Conservation (phyloP, 768 basidiomycete species). For the Boletales sp. region DNA sequence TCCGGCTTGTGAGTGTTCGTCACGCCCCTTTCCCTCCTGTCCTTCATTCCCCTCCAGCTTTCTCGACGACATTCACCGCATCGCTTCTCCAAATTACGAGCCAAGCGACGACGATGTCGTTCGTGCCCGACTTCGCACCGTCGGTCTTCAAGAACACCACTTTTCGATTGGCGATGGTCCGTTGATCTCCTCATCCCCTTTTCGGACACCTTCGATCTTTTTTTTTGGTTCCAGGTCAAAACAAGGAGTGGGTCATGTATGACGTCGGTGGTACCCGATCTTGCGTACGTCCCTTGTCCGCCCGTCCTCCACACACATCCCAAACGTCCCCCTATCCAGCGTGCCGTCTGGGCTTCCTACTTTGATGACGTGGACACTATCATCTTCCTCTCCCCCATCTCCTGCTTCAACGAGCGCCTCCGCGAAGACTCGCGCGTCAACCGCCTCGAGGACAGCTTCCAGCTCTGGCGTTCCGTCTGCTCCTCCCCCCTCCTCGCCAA, state of each 20-base stretch:
- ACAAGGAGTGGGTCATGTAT: constrained; percentile 75
- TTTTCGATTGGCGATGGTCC: constrained; percentile 63
- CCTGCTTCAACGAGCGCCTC: constrained; percentile 77
- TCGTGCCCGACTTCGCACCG: constrained; percentile 71
- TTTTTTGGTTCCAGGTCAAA: constrained; percentile 40
- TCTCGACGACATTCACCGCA: constrained; percentile 63
- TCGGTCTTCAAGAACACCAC: constrained; percentile 74
- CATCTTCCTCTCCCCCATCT: constrained; percentile 73
- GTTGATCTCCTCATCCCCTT: neutral
- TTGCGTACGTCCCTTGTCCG: constrained; percentile 38
- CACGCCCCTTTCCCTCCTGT: constrained; percentile 5
- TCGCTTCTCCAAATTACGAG: constrained; percentile 58
- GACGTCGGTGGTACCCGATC: constrained; percentile 79
- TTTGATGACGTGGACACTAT: constrained; percentile 83
- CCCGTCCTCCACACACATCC: constrained; percentile 1
- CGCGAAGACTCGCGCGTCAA: constrained; percentile 69
- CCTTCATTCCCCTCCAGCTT: constrained; percentile 39
- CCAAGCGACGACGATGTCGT: constrained; percentile 77
- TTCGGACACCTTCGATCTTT: no score
- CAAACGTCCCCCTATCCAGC: constrained; percentile 35
- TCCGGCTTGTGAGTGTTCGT: constrained; percentile 64
- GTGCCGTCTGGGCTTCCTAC: constrained; percentile 75
- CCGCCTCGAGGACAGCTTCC: constrained; percentile 71
- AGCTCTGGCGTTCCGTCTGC: constrained; percentile 75
- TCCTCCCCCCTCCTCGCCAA: constrained; percentile 59